Percentiles rank a stretch among this genome's conserved stretches.
These are phyloP conservation scores for Flaveria robusta DNA, from an alignment of 129 eudicot species.

Conservation along the genomic window DNA sequence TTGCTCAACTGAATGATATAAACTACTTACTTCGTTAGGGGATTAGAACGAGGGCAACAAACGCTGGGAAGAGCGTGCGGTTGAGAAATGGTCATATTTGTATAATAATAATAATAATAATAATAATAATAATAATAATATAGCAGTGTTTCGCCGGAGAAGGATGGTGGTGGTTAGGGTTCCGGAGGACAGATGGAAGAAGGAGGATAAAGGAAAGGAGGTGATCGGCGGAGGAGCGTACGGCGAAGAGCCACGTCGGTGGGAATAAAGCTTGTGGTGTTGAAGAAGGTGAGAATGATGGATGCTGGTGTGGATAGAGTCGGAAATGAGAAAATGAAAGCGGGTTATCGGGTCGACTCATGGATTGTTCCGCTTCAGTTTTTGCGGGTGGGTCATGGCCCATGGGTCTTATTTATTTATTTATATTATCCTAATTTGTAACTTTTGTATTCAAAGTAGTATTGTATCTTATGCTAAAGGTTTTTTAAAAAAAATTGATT, in stretches of 20 bases:
- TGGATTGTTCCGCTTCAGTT: constrained; percentile 1
- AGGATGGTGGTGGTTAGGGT: constrained; percentile 11
- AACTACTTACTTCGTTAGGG: neutral
- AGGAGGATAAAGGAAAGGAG: neutral
- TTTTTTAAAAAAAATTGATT: too few species aligned
- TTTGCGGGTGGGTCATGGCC: constrained; percentile 12
- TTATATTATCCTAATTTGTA: too few species aligned
- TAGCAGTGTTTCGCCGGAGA: constrained; percentile 19
- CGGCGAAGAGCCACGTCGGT: constrained; percentile 42
- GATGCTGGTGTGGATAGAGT: constrained; percentile 3
- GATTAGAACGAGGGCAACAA: constrained; percentile 29
- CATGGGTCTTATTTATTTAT: too few species aligned
- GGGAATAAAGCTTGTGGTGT: constrained; percentile 43
- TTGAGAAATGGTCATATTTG: constrained; percentile 41
- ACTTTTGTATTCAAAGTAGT: too few species aligned
- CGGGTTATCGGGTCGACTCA: constrained; percentile 21
- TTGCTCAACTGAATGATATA: too few species aligned
- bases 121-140: too few species aligned
- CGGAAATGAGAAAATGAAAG: neutral
- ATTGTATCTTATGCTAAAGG: too few species aligned
- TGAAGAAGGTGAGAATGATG: constrained; percentile 13
- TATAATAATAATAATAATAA: neutral
- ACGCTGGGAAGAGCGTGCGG: constrained; percentile 43
- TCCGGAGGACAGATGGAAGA: neutral
- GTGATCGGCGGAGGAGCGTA: constrained; percentile 31